phyloP scores from a whole-genome alignment of 495 filamentous ascomycete genomes.

The Cladorrhinum samala region DNA sequence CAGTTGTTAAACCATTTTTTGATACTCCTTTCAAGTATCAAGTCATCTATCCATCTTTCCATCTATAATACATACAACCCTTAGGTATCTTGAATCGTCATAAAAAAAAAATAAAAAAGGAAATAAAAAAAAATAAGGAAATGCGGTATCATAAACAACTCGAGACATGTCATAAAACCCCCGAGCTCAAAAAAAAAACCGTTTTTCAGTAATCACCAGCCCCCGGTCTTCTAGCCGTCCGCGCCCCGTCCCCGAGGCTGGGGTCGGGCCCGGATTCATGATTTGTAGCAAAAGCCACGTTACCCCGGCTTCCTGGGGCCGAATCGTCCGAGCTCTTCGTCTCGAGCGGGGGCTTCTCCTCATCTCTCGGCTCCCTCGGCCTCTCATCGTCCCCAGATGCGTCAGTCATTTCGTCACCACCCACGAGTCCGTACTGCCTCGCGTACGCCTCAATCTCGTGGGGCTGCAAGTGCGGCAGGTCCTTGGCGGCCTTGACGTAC shows the following conservation, averaged over 20 bases:
- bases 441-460: slow-evolving; percentile 60
- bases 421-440: slow-evolving; percentile 53
- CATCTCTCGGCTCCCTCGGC: slow-evolving; percentile 3
- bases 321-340: too few species aligned
- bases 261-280: too few species aligned
- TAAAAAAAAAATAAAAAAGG: too few species aligned
- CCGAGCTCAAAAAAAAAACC: too few species aligned
- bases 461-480: slow-evolving; percentile 60
- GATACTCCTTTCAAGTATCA: too few species aligned
- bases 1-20: too few species aligned
- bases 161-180: background rate
- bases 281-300: too few species aligned
- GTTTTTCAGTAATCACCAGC: background rate
- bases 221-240: background rate
- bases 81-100: background rate
- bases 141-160: background rate
- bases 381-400: background rate
- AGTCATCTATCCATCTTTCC: too few species aligned
- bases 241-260: too few species aligned
- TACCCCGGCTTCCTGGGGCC: too few species aligned
- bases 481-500: slow-evolving; percentile 63
- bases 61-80: background rate
- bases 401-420: background rate
- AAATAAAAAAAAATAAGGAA: background rate
- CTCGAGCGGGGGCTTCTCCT: slow-evolving; percentile 5